Conservation (phyloP, 169 alveolate species). For the Eimeria tenella region DNA sequence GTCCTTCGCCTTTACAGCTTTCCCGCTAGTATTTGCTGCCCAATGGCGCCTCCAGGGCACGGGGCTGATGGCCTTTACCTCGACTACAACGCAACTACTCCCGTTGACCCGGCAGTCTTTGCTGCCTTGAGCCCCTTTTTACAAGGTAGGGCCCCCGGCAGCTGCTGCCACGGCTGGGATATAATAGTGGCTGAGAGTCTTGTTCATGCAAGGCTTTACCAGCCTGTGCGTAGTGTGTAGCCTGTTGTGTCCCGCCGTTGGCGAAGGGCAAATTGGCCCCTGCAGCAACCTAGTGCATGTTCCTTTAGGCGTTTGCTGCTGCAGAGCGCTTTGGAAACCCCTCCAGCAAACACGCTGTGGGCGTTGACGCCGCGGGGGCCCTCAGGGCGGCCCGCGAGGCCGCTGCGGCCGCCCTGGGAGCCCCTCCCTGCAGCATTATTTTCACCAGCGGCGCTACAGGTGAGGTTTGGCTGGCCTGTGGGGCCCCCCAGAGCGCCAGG, state of each 20-base stretch:
- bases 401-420: slow-evolving; percentile 28
- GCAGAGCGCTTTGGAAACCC: slow-evolving; percentile 65
- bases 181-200: no score
- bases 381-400: slow-evolving; percentile 6
- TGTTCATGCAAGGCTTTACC: no score
- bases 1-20: no score
- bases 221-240: no score
- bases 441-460: slow-evolving; percentile 67
- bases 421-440: slow-evolving; percentile 18
- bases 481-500: no score
- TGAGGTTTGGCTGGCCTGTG: background rate
- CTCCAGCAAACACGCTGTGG: slow-evolving; percentile 52
- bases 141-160: slow-evolving; percentile 81
- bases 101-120: slow-evolving; percentile 98
- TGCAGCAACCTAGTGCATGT: no score
- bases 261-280: no score
- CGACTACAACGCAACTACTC: slow-evolving; percentile 98
- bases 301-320: background rate
- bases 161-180: background rate
- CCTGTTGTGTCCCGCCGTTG: no score
- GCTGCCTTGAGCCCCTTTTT: slow-evolving; percentile 97
- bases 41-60: no score
- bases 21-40: no score
- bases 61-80: slow-evolving; percentile 84
- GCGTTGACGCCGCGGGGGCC: slow-evolving; percentile 11